These are phyloP conservation scores for Gymnopilus junonius DNA, from an alignment of 768 basidiomycete species.

Conservation along the genomic window DNA sequence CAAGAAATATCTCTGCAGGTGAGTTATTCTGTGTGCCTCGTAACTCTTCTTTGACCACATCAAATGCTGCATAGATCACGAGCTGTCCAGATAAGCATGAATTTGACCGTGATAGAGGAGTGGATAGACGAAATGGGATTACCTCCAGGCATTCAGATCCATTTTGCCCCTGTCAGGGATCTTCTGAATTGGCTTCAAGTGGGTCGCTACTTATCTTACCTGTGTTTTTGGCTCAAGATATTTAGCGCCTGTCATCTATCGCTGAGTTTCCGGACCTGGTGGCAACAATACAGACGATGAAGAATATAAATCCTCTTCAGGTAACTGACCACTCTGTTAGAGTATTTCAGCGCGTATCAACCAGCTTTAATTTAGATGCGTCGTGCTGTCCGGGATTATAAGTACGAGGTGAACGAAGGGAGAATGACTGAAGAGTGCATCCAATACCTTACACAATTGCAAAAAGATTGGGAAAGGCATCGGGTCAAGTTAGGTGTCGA, in stretches of 20 bases:
- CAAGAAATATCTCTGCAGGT: constrained; percentile 95
- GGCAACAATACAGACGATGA: constrained; percentile 87
- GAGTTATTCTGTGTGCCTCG: constrained; percentile 13
- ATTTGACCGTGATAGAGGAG: constrained; percentile 84
- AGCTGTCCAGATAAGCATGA: constrained; percentile 89
- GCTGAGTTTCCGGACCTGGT: constrained; percentile 87
- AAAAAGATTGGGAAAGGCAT: constrained; percentile 97
- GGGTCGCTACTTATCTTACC: constrained; percentile 12
- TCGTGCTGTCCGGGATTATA: constrained; percentile 90
- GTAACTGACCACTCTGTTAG: constrained; percentile 35
- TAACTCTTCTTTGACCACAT: background rate
- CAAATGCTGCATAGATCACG: constrained; percentile 57
- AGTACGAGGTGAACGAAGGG: constrained; percentile 91
- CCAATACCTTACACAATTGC: constrained; percentile 92
- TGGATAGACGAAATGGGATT: constrained; percentile 87
- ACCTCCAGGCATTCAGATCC: constrained; percentile 76
- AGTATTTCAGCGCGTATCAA: background rate
- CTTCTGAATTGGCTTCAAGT: constrained; percentile 88
- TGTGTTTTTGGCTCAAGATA: background rate
- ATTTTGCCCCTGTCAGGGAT: constrained; percentile 86
- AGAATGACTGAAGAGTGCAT: constrained; percentile 94
- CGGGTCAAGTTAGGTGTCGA: constrained; percentile 87
- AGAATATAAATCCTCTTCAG: constrained; percentile 90
- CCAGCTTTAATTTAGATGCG: constrained; percentile 65
- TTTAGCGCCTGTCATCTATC: constrained; percentile 84